Percentiles rank a stretch among this genome's conserved stretches.
These are phyloP conservation scores for Rhizopogon vinicolor DNA, from an alignment of 768 basidiomycete species.

Conservation along the genomic window DNA sequence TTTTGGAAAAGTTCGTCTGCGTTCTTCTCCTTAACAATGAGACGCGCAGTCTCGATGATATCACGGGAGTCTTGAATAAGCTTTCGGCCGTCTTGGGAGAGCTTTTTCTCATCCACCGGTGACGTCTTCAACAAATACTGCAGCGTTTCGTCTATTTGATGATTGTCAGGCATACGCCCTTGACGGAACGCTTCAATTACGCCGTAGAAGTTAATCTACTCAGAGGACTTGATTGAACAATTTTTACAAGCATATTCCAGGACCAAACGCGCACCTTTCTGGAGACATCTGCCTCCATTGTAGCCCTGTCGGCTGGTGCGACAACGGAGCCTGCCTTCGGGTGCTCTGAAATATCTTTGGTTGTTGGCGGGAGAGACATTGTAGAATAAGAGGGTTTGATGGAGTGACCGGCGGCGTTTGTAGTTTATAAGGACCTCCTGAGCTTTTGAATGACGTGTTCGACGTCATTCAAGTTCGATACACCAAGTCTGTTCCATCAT, in stretches of 20 bases:
- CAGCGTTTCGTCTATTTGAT: conserved; percentile 73
- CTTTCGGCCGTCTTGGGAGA: conserved; percentile 73
- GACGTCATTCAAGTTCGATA: conserved; percentile 6
- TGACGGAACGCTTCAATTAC: conserved; percentile 77
- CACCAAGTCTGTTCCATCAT: background rate
- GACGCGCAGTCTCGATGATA: conserved; percentile 69
- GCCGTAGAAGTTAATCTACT: conserved; percentile 70
- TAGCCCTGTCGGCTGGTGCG: conserved; percentile 54
- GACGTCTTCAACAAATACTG: conserved; percentile 57
- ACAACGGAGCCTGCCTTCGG: conserved; percentile 59
- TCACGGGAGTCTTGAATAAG: conserved; percentile 75
- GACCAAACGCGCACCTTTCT: conserved; percentile 48
- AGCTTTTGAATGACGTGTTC: conserved; percentile 5
- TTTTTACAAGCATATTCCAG: background rate
- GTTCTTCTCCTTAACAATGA: conserved; percentile 82
- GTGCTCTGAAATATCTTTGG: conserved; percentile 56
- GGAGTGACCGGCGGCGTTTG: background rate
- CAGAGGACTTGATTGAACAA: background rate
- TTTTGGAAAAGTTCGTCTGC: conserved; percentile 88
- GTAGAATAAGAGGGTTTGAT: conserved; percentile 2
- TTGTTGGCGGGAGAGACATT: conserved; percentile 66
- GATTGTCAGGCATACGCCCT: conserved; percentile 75
- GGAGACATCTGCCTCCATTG: conserved; percentile 71
- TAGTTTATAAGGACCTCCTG: conserved; percentile 1
- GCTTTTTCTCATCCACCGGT: conserved; percentile 56